Evolutionary conservation across 169 alveolate genomes (phyloP), one percentile per base, ranked within the genome.

Genomic region (Eimeria acervulina): DNA sequence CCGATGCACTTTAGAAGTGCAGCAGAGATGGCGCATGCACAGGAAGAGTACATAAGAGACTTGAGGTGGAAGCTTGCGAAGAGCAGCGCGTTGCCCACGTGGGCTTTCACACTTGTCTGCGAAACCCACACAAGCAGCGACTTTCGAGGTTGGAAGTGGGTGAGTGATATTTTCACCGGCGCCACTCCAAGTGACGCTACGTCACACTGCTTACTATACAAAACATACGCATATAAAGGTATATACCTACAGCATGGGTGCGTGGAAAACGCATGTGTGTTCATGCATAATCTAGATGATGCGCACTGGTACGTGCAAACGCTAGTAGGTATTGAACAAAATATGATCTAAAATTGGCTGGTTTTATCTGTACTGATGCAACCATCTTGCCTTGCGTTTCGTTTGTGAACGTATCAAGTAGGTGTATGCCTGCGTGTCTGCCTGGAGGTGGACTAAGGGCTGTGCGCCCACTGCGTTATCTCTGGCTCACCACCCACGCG

Each of bases 401-500:
- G 78, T 42, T 6, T 8, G 78, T 66, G 78, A 31, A 17, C 33
- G 81, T 17, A 28, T 28, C 47, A 70, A 66, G 78, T 66, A 28
- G 21, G 15, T 59, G 68, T 59, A 59, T 47, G 55, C 55, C 70
- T 66, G 76, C 19, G 42, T 10, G 40, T 28, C 76, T 66, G 76
- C 76, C 12, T 28, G 42, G 7, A 1, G 31, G 1, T 61, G 70
- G 70, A 33, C 66, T 55, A 15, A 17, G 70, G 70, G 40, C 76
- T 66, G 42, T 66, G 42, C 76, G 15, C 70, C 76, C 76, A 5
- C 8, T n/a, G 76, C 42, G 76, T 66, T n/a, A n/a, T 66, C 36
- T 40, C 31, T 74, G 89, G 40, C 93, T 85, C 40, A 85, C 93
- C n/a, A 61, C 93, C 93, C 76, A 85, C 36, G 93, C 80, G 74